These are phyloP conservation scores for Heimioporus punctisporus DNA, from an alignment of 1,284 basidiomycete genomes.

Conservation along the genomic window DNA sequence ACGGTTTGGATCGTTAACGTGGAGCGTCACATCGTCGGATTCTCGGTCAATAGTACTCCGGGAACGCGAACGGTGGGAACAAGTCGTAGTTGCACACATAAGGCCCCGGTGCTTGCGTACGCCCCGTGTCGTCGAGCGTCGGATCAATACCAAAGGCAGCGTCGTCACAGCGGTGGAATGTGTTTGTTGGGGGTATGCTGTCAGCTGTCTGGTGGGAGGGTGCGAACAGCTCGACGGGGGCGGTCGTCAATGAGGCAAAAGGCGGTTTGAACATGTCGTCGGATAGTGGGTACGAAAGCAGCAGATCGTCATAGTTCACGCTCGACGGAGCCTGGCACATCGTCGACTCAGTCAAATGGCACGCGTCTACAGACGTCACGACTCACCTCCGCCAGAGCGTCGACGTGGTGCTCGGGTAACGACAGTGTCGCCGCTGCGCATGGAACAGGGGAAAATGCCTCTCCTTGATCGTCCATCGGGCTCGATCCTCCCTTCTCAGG, in stretches of 20 bases:
- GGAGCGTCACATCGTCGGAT: too few relatives aligned
- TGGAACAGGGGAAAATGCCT: not conserved
- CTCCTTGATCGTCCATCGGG: constrained; percentile 1
- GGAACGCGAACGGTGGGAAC: constrained; percentile 26
- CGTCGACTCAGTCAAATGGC: constrained; percentile 5
- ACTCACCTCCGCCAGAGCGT: constrained; percentile 15
- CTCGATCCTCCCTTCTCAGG: too few relatives aligned
- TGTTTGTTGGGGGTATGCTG: constrained; percentile 1
- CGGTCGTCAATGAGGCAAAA: not conserved
- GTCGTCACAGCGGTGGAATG: constrained; percentile 2
- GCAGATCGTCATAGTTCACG: constrained; percentile 4
- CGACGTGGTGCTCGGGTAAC: constrained; percentile 2
- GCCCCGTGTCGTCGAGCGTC: constrained; percentile 21
- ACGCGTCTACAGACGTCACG: not conserved
- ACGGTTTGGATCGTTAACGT: too few relatives aligned
- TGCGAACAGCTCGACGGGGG: constrained; percentile 1
- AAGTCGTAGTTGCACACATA: constrained; percentile 28
- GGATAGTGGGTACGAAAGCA: constrained; percentile 4
- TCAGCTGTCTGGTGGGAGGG: not conserved
- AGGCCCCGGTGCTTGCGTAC: constrained; percentile 28
- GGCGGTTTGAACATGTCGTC: constrained; percentile 2
- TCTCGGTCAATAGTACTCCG: constrained; percentile 18
- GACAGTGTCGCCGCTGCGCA: not conserved
- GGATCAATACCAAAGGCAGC: constrained; percentile 2
- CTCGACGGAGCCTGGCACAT: not conserved